These are phyloP conservation scores for Leccinum subfulvum DNA, from an alignment of 1,284 basidiomycete species.

Conservation along the genomic window DNA sequence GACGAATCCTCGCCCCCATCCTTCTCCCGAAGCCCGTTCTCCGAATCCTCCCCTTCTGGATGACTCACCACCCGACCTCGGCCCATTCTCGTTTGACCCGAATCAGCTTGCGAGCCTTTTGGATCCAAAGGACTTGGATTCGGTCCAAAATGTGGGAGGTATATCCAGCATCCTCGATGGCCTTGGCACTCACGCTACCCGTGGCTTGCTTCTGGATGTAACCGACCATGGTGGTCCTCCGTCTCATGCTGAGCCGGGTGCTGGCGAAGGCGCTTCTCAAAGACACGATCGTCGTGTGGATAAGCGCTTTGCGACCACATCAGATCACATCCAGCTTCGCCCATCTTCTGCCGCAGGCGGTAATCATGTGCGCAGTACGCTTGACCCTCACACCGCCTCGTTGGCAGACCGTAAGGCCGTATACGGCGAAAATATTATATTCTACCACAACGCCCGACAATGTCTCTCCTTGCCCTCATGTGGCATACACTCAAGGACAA, in stretches of 20 bases:
- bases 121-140: constrained; percentile 81
- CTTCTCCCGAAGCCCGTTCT: constrained; percentile 1
- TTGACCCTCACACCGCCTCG: constrained; percentile 48
- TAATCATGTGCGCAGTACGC: constrained; percentile 16
- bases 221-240: constrained; percentile 3
- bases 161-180: constrained; percentile 64
- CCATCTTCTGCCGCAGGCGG: constrained; percentile 35
- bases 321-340: constrained; percentile 39
- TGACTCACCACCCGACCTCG: constrained; percentile 65
- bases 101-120: constrained; percentile 81
- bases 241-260: constrained; percentile 30
- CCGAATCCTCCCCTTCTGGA: constrained; percentile 40
- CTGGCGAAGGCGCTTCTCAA: constrained; percentile 39
- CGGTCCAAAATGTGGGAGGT: constrained; percentile 64
- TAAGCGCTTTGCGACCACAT: background rate
- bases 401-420: constrained; percentile 69
- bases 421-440: constrained; percentile 55
- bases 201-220: constrained; percentile 43
- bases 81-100: constrained; percentile 73
- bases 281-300: constrained; percentile 37
- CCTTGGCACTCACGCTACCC: constrained; percentile 68
- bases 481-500: too few species aligned
- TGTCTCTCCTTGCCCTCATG: too few species aligned
- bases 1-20: background rate
- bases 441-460: too few species aligned